Evolutionary conservation across 2,329 filamentous ascomycete species (phyloP), one percentile per base, ranked within the genome.

Genomic region (Trichothecium roseum): DNA sequence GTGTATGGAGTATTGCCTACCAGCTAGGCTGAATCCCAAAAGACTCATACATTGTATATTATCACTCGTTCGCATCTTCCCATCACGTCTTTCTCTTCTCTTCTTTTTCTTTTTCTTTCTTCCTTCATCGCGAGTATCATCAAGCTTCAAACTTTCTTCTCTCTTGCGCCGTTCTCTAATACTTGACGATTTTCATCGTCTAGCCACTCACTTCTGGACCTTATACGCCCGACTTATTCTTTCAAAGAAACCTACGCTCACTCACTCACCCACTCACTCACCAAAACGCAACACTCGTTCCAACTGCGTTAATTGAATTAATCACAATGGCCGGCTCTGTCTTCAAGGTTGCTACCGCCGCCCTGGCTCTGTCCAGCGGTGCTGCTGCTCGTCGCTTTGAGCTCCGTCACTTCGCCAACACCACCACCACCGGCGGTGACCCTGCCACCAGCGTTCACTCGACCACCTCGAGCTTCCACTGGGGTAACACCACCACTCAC

Each of bases 401-500:
- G 13, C 31, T 36, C 31, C 34, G 22, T 22, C 16, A 29, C 32
- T 28, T 26, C 30, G 22, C 27, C 34, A 24, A 10, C 15, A n/a
- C 17, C 37, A 37, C 32, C 41, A 35, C 22, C 32, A 31, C 36
- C 20, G 30, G 30, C 34, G 30, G 30, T 27, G 16, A 18, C 34
- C 30, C 32, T 22, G 32, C 26, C 27, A 22, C 26, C 22, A 33
- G 26, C 18, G 34, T 7, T 22, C 16, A 36, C 14, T 18, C 22
- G 17, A 34, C 32, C 16, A 37, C 32, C 24, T 28, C 26, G 4
- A 49, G 43, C 37, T 59, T 57, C 32, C 55, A 52, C 20, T 53
- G 54, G 24, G 49, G 60, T 18, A 58, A 52, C 48, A 50, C 48
- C 36, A 57, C 53, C 27, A 43, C 41, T 12, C 43, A 68, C 44